Base-by-base conservation (phyloP, 2,329 filamentous ascomycete genomes). In the Penicillium sp. region DNA sequence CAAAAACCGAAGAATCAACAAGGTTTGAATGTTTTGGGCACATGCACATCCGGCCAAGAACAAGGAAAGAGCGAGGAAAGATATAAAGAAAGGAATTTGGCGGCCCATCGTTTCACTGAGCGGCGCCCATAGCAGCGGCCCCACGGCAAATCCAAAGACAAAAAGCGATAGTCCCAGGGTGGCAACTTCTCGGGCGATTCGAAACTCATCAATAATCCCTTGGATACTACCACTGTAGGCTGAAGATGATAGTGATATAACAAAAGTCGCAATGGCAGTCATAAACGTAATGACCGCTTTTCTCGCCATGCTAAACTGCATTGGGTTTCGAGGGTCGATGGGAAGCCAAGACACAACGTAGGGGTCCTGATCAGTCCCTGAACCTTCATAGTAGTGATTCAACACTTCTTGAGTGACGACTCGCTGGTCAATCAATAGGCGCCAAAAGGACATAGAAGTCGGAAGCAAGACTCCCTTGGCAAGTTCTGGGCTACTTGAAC, bases 361-460 rank as follows among this genome's bases (percentile, higher is more conserved):
- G 8, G 50, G 50, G 34, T 52, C 45, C 1, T 45, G 15, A n/a
- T 52, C 50, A 2, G 50, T 52, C 12, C 50, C 50, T 1, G 50
- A 52, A 6, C 50, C 50, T 1, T 44, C 15, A 28, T 41, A 52
- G 29, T 52, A 23, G 26, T 47, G 29, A 42, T 52, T 33, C 16
- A 52, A 24, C 6, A 52, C 45, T 18, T 48, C 50, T 12, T 48
- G 50, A 2, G 50, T 48, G 45, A 52, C 33, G 12, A 41, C 50
- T 7, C 50, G 39, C 26, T 52, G 45, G 26, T 52, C 45, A 47
- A 38, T n/a, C 15, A 38, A 18, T 38, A 38, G 34, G 13, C 6
- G 16, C 34, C 34, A 38, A 15, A 38, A 38, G 12, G 34, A 18
- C 12, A 38, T 84, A 29, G 5, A 29, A 12, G 7, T 12, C 28